These are phyloP conservation scores for Colletotrichum siamense DNA, from an alignment of 2,329 filamentous ascomycete species.

Conservation along the genomic window DNA sequence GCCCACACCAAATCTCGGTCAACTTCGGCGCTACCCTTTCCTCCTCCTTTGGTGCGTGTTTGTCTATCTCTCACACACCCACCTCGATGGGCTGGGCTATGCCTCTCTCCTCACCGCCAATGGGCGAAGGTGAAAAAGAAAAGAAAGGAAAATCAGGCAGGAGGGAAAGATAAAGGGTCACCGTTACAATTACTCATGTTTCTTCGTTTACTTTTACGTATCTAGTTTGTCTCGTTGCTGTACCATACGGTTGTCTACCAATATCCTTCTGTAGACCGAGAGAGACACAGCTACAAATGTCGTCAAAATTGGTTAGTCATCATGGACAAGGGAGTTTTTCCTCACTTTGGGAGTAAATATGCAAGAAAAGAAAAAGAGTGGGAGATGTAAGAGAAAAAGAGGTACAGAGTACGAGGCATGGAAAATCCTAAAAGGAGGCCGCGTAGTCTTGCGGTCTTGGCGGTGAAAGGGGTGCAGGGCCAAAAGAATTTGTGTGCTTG, in stretches of 20 bases:
- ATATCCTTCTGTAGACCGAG: not conserved
- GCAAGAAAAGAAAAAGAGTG: not conserved
- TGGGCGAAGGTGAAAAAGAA: not conserved
- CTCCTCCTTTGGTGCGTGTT: not conserved
- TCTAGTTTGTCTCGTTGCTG: not conserved
- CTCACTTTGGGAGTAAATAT: not conserved
- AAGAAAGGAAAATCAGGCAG: not conserved
- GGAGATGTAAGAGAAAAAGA: not conserved
- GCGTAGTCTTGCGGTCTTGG: not conserved
- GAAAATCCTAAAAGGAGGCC: not conserved
- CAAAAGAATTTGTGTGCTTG: not conserved
- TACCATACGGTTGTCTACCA: not conserved
- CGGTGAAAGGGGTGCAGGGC: not conserved
- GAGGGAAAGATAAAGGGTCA: not conserved
- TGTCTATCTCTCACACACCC: not conserved
- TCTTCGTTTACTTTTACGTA: not conserved
- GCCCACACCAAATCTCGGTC: not conserved
- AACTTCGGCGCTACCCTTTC: not conserved
- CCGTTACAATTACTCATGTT: not conserved
- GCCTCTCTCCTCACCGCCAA: not conserved
- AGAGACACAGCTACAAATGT: not conserved
- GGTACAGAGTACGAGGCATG: not conserved
- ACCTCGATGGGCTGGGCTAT: not conserved
- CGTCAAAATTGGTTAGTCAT: not conserved
- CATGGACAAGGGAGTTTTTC: not conserved